phyloP scores from a whole-genome alignment of 371 early-diverging fungal genomes.

The Apophysomyces elegans region DNA sequence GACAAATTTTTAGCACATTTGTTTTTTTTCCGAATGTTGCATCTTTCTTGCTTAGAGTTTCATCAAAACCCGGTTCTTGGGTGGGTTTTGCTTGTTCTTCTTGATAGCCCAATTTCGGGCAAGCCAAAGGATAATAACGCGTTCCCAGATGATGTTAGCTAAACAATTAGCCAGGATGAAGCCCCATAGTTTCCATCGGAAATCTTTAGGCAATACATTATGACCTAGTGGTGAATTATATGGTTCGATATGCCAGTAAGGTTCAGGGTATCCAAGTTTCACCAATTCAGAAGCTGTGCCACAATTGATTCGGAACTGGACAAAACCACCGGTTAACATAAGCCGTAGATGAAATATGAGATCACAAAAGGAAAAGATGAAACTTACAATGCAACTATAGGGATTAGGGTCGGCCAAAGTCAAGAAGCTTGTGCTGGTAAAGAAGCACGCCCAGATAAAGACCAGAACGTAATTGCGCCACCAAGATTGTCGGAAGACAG shows the following conservation, averaged over 20 bases:
- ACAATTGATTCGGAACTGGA: constrained; percentile 77
- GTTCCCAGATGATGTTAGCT: constrained; percentile 55
- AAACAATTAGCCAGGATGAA: constrained; percentile 49
- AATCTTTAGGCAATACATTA: constrained; percentile 67
- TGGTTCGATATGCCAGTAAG: constrained; percentile 54
- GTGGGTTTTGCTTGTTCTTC: constrained; percentile 24
- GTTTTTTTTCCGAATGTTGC: not conserved
- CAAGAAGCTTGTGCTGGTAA: constrained; percentile 56
- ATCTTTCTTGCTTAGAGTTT: constrained; percentile 29
- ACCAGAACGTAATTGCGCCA: constrained; percentile 66
- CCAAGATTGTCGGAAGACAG: constrained; percentile 64
- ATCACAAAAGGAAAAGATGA: not conserved
- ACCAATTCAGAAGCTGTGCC: constrained; percentile 57
- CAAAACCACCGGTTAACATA: not conserved
- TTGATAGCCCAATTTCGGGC: constrained; percentile 45
- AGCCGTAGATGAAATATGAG: too few relatives aligned
- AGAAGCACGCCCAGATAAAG: constrained; percentile 54
- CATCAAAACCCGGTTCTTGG: constrained; percentile 28
- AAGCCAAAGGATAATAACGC: constrained; percentile 57
- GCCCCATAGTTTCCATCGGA: constrained; percentile 68
- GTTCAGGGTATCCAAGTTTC: constrained; percentile 56
- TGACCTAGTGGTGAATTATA: constrained; percentile 68
- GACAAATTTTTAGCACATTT: not conserved
- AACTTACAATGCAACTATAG: constrained; percentile 60
- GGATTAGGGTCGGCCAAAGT: constrained; percentile 73